Evolutionary conservation across 2,329 filamentous ascomycete species (phyloP).

Genomic region (Thelonectria discophora): DNA sequence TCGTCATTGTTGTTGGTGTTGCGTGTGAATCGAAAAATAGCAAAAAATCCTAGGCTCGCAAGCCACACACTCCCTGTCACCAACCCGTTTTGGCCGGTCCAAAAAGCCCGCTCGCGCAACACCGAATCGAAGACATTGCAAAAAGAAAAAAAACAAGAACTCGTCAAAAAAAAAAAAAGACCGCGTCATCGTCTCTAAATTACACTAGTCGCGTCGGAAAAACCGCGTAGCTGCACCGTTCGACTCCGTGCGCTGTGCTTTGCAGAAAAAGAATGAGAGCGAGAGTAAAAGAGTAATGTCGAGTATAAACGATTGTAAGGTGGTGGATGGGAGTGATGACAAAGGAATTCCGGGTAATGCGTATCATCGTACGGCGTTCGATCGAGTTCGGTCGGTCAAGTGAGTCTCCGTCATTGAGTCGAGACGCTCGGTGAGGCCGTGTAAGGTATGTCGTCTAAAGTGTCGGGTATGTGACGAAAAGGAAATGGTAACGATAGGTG

Average conservation of each 20-base stretch:
- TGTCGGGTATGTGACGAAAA: slow-evolving; percentile 23
- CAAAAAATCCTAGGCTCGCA: background rate
- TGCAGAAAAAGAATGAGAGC: slow-evolving; percentile 31
- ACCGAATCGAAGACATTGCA: slow-evolving; percentile 21
- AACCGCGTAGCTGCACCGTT: slow-evolving; percentile 31
- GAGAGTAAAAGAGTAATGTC: slow-evolving; percentile 32
- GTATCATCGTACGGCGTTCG: slow-evolving; percentile 37
- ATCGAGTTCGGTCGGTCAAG: slow-evolving; percentile 22
- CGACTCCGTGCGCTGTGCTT: slow-evolving; percentile 42
- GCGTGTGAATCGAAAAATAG: slow-evolving; percentile 25
- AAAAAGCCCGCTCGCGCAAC: slow-evolving; percentile 27
- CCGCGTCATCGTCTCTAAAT: slow-evolving; percentile 41
- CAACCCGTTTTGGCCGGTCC: slow-evolving; percentile 38
- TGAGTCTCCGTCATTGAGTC: slow-evolving; percentile 19
- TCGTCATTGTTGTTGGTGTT: slow-evolving; percentile 20
- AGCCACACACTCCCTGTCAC: slow-evolving; percentile 31
- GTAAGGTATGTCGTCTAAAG: slow-evolving; percentile 29
- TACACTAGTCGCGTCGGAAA: slow-evolving; percentile 38
- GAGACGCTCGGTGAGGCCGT: slow-evolving; percentile 37
- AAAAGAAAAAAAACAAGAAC: slow-evolving; percentile 26
- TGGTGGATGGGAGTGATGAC: slow-evolving; percentile 25
- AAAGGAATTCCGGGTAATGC: slow-evolving; percentile 36
- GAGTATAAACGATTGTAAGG: slow-evolving; percentile 33
- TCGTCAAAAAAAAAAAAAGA: slow-evolving; percentile 20
- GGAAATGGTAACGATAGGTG: slow-evolving; percentile 17